phyloP scores from a whole-genome alignment of 495 filamentous ascomycete genomes.

The Podospora pseudopauciseta region DNA sequence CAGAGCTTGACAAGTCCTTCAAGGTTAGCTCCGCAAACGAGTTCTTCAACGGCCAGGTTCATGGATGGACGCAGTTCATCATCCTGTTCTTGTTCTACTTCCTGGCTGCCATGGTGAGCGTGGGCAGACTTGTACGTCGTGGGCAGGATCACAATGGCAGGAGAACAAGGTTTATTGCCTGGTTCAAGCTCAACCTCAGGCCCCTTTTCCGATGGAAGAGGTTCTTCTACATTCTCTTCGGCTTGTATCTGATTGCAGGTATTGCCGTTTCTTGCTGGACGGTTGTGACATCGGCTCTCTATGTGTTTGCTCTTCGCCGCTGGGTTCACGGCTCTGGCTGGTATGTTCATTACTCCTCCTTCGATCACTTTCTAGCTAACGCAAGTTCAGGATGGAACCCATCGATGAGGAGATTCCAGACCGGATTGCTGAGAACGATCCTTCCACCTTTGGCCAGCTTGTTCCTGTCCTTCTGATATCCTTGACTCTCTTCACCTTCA shows the following conservation, averaged over 20 bases:
- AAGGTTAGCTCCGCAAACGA: slow-evolving; percentile 14
- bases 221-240: slow-evolving; percentile 23
- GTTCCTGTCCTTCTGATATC: slow-evolving; percentile 36
- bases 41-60: slow-evolving; percentile 27
- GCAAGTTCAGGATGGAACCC: slow-evolving; percentile 5
- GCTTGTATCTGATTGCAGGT: slow-evolving; percentile 26
- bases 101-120: slow-evolving; percentile 25
- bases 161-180: slow-evolving; percentile 9
- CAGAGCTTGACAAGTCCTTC: slow-evolving; percentile 17
- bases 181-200: slow-evolving; percentile 2
- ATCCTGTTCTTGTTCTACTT: slow-evolving; percentile 31
- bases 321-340: slow-evolving; percentile 34
- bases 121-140: slow-evolving; percentile 23
- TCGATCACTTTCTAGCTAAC: not conserved
- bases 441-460: slow-evolving; percentile 39
- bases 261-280: slow-evolving; percentile 23
- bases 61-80: slow-evolving; percentile 32
- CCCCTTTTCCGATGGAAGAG: slow-evolving; percentile 16
- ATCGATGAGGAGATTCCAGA: slow-evolving; percentile 17
- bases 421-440: slow-evolving; percentile 34
- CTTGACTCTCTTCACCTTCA: slow-evolving; percentile 36
- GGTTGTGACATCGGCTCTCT: slow-evolving; percentile 20
- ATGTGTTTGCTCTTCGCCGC: slow-evolving; percentile 28
- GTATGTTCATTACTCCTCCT: slow-evolving; percentile 11
- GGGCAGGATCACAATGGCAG: slow-evolving; percentile 22